Conservation (phyloP, 306 rosid genomes). For the Purshia tridentata region DNA sequence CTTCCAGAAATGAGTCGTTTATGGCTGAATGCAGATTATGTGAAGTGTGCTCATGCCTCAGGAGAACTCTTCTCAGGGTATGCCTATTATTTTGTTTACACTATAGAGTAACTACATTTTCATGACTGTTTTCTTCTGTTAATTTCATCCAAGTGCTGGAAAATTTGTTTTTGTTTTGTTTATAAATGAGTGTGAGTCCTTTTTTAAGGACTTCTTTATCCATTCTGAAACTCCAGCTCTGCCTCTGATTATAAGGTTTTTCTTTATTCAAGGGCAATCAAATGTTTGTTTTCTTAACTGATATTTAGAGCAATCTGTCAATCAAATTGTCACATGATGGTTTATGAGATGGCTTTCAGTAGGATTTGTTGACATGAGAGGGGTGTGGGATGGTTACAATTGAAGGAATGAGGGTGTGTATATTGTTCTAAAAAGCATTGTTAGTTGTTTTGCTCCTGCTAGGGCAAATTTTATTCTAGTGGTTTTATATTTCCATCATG, state of each 20-base stretch:
- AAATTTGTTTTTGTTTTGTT: background rate
- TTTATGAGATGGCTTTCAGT: background rate
- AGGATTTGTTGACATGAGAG: background rate
- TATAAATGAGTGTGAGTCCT: too few species aligned
- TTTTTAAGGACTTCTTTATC: background rate
- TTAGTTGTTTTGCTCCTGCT: background rate
- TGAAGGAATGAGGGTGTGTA: background rate
- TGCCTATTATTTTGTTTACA: slow-evolving; percentile 3
- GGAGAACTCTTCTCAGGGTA: slow-evolving; percentile 95
- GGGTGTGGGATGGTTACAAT: background rate
- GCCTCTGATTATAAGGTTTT: background rate
- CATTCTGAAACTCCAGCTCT: background rate
- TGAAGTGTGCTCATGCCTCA: slow-evolving; percentile 86
- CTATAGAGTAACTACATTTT: background rate
- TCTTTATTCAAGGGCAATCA: background rate
- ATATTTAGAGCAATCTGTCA: background rate
- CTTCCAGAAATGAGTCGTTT: slow-evolving; percentile 77
- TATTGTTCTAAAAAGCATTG: background rate
- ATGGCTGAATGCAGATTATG: slow-evolving; percentile 95
- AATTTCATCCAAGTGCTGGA: background rate
- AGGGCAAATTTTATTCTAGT: background rate
- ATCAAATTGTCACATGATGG: background rate
- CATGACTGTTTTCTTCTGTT: background rate
- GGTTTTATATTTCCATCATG: background rate
- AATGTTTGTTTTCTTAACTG: background rate